Evolutionary conservation across 257 asterid genomes (phyloP).

Genomic region (Echium plantagineum): DNA sequence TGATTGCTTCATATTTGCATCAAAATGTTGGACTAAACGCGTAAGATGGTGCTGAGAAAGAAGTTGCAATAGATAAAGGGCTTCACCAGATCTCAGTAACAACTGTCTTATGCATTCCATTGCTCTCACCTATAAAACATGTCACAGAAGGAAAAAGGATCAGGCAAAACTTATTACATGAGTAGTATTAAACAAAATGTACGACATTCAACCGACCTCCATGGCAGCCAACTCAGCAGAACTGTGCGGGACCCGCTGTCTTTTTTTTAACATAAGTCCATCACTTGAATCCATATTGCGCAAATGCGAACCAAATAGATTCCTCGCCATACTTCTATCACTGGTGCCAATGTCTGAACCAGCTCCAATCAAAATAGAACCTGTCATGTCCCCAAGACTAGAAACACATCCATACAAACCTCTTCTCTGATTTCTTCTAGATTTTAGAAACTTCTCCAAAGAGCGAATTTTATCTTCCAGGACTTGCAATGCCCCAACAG

Average conservation of each 20-base stretch:
- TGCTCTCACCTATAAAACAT: constrained; percentile 68
- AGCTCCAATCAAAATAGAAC: constrained; percentile 74
- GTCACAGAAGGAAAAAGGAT: constrained; percentile 5
- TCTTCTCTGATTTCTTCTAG: constrained; percentile 79
- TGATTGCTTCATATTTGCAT: constrained; percentile 47
- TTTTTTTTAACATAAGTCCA: constrained; percentile 51
- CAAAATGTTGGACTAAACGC: constrained; percentile 67
- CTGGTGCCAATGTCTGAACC: constrained; percentile 65
- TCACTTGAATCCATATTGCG: constrained; percentile 49
- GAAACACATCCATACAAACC: constrained; percentile 95
- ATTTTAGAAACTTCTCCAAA: constrained; percentile 72
- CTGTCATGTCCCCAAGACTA: constrained; percentile 82
- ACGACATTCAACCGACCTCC: constrained; percentile 52
- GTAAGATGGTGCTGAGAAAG: constrained; percentile 74
- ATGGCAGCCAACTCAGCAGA: constrained; percentile 91
- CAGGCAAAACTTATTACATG: constrained; percentile 1
- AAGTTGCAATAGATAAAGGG: constrained; percentile 71
- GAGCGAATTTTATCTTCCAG: constrained; percentile 91
- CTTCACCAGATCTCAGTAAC: constrained; percentile 90
- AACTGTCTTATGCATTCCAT: constrained; percentile 95
- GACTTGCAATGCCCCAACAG: constrained; percentile 65
- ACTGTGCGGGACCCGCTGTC: constrained; percentile 83
- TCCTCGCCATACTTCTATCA: constrained; percentile 73
- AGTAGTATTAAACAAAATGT: constrained; percentile 10
- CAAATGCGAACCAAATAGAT: constrained; percentile 70